These are phyloP conservation scores for Apiosordaria backusii DNA, from an alignment of 495 filamentous ascomycete genomes.

Conservation along the genomic window DNA sequence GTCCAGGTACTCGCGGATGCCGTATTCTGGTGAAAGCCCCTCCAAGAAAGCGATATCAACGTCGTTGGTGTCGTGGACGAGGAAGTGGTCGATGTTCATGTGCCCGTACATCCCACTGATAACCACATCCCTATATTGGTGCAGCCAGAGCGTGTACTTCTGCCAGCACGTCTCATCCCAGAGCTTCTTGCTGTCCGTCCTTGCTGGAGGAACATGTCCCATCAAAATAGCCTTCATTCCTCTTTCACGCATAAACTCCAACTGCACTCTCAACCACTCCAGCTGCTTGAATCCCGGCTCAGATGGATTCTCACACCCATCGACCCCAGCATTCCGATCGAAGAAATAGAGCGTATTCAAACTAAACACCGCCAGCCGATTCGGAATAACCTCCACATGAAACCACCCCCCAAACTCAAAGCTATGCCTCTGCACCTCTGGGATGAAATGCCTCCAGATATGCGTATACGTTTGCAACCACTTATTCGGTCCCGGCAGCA, in stretches of 20 bases:
- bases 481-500: slow-evolving; percentile 75
- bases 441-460: slow-evolving; percentile 84
- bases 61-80: slow-evolving; percentile 81
- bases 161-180: slow-evolving; percentile 98
- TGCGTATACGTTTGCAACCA: slow-evolving; percentile 71
- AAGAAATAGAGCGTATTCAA: slow-evolving; percentile 97
- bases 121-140: slow-evolving; percentile 87
- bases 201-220: slow-evolving; percentile 89
- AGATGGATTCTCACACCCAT: slow-evolving; percentile 71
- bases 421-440: slow-evolving; percentile 84
- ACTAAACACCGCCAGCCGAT: slow-evolving; percentile 84
- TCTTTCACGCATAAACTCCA: slow-evolving; percentile 73
- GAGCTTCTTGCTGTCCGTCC: slow-evolving; percentile 72
- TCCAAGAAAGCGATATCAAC: slow-evolving; percentile 55
- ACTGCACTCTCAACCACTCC: slow-evolving; percentile 93
- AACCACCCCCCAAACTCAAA: slow-evolving; percentile 96
- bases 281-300: slow-evolving; percentile 92
- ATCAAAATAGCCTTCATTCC: slow-evolving; percentile 93
- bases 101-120: slow-evolving; percentile 79
- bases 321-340: slow-evolving; percentile 83
- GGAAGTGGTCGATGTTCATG: slow-evolving; percentile 99
- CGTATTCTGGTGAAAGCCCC: slow-evolving; percentile 37
- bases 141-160: slow-evolving; percentile 88
- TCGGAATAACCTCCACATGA: slow-evolving; percentile 84
- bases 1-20: slow-evolving; percentile 38